These are phyloP conservation scores for Aspergillus sp. DNA, from an alignment of 2,329 filamentous ascomycete genomes.

Conservation along the genomic window DNA sequence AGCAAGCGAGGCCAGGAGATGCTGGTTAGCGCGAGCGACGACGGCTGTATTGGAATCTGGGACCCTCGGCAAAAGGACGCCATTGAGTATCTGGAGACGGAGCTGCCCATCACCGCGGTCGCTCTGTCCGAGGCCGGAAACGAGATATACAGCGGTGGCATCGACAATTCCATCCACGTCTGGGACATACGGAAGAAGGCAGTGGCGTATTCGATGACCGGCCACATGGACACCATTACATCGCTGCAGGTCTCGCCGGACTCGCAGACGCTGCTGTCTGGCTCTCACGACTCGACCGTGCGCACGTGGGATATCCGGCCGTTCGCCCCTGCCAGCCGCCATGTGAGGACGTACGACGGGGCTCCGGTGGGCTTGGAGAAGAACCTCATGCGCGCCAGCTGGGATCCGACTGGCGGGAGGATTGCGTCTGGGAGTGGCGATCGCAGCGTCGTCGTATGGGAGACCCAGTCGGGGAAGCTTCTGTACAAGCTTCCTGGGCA, in stretches of 20 bases:
- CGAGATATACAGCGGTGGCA: slow-evolving; percentile 87
- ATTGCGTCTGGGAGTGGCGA: slow-evolving; percentile 86
- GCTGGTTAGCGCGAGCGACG: slow-evolving; percentile 83
- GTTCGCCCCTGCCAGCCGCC: slow-evolving; percentile 79
- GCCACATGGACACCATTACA: slow-evolving; percentile 86
- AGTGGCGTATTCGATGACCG: slow-evolving; percentile 75
- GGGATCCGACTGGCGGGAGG: slow-evolving; percentile 76
- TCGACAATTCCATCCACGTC: slow-evolving; percentile 94
- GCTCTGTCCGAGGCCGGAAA: slow-evolving; percentile 90
- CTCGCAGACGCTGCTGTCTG: slow-evolving; percentile 79
- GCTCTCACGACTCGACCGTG: slow-evolving; percentile 87
- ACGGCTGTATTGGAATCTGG: slow-evolving; percentile 91
- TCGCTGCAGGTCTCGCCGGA: slow-evolving; percentile 88
- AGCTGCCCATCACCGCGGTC: slow-evolving; percentile 85
- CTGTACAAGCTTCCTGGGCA: slow-evolving; percentile 93
- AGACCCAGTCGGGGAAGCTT: slow-evolving; percentile 75
- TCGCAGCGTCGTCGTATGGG: slow-evolving; percentile 86
- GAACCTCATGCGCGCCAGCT: slow-evolving; percentile 82
- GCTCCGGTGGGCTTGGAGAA: slow-evolving; percentile 79
- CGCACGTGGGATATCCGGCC: slow-evolving; percentile 93
- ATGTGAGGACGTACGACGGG: slow-evolving; percentile 85
- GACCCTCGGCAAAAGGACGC: slow-evolving; percentile 86
- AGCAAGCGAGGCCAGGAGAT: slow-evolving; percentile 85
- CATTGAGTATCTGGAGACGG: slow-evolving; percentile 77
- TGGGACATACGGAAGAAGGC: slow-evolving; percentile 94